Percentiles rank a stretch among this genome's conserved stretches.
Evolutionary conservation across 208 protist genomes (phyloP).

Genomic region (Wallacemonas sp.): DNA sequence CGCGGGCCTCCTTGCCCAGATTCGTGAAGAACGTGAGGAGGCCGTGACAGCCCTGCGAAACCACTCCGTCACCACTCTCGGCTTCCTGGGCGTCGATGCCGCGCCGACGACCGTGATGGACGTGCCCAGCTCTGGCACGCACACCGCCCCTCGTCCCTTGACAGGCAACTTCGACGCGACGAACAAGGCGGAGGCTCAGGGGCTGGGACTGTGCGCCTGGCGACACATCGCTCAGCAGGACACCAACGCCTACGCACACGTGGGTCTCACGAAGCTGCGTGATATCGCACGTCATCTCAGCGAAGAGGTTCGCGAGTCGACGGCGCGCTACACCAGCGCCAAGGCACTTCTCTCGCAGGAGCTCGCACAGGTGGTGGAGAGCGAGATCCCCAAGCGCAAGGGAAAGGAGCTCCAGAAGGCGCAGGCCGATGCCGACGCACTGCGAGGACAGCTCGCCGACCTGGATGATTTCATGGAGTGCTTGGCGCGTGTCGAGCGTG

Average conservation of each 20-base stretch:
- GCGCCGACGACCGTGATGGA: too few species aligned
- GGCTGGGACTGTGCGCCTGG: not conserved
- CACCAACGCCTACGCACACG: not conserved
- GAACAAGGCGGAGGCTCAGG: not conserved
- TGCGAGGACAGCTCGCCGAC: constrained; percentile 22
- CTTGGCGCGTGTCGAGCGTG: constrained; percentile 8
- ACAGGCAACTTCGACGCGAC: too few species aligned
- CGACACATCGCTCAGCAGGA: not conserved
- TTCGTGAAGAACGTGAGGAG: constrained; percentile 3
- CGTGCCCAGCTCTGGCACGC: too few species aligned
- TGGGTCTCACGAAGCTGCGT: constrained; percentile 25
- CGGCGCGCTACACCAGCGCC: constrained; percentile 16
- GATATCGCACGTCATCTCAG: constrained; percentile 9
- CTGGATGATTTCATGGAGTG: constrained; percentile 21
- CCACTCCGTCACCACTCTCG: not conserved
- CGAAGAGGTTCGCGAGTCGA: constrained; percentile 12
- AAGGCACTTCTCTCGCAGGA: constrained; percentile 26
- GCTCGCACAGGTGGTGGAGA: constrained; percentile 24
- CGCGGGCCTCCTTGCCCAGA: not conserved
- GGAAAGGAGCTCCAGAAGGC: constrained; percentile 60
- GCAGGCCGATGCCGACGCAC: constrained; percentile 49
- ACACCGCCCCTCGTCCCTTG: too few species aligned
- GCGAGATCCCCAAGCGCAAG: constrained; percentile 38
- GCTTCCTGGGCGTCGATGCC: too few species aligned
- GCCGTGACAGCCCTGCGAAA: not conserved